phyloP scores from a whole-genome alignment of 495 filamentous ascomycete species.

The Articulospora tetracladia region DNA sequence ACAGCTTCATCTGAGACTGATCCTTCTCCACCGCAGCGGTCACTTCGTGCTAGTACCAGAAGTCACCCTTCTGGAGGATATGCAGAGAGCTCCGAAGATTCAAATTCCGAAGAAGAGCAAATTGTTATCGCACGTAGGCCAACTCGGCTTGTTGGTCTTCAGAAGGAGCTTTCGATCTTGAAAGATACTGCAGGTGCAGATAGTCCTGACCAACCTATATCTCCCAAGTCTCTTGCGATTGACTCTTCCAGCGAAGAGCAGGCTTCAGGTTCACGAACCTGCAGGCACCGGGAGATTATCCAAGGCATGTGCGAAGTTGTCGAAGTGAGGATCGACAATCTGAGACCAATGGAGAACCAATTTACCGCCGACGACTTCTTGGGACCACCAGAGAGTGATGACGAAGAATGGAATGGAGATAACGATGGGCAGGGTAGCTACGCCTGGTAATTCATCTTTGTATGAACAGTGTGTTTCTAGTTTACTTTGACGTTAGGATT shows the following conservation, averaged over 20 bases:
- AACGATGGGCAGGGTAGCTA: conserved; percentile 16
- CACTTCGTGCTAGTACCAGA: conserved; percentile 8
- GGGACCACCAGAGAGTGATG: conserved; percentile 66
- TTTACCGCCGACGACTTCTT: conserved; percentile 77
- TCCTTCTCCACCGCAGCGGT: conserved; percentile 7
- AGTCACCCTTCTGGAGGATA: conserved; percentile 13
- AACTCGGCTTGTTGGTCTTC: not conserved
- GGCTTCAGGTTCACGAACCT: not conserved
- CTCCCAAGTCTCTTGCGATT: not conserved
- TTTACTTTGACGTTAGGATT: not conserved
- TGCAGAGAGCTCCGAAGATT: conserved; percentile 16
- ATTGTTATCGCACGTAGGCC: not conserved
- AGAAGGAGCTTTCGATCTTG: conserved; percentile 18
- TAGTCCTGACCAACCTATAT: not conserved
- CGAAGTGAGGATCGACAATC: conserved; percentile 78
- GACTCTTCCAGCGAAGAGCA: conserved; percentile 9
- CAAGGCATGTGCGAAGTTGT: conserved; percentile 82
- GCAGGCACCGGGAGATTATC: conserved; percentile 34
- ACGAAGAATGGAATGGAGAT: conserved; percentile 77
- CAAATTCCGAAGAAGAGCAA: not conserved
- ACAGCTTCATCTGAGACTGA: not conserved
- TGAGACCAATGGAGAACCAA: conserved; percentile 68
- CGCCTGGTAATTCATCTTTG: conserved; percentile 20
- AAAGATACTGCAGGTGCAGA: conserved; percentile 17
- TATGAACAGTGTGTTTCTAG: not conserved